Conservation (phyloP, 2,329 filamentous ascomycete species). For the Westerdykella ornata region DNA sequence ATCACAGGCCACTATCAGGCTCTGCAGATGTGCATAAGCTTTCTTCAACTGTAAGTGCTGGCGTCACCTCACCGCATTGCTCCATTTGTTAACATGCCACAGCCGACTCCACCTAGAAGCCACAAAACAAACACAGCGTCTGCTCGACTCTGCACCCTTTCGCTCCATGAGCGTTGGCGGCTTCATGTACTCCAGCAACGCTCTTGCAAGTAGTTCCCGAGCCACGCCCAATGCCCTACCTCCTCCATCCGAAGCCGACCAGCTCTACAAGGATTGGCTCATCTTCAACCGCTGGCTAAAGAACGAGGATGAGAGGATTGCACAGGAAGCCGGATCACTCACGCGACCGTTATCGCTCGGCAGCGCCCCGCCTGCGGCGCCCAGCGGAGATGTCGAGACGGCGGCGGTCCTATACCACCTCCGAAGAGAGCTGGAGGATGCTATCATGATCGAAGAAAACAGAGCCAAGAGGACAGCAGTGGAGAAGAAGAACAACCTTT, state of each 20-base stretch:
- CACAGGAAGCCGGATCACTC: slow-evolving; percentile 12
- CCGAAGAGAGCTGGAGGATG: too few relatives aligned
- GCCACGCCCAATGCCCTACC: slow-evolving; percentile 16
- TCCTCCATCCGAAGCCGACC: slow-evolving; percentile 22
- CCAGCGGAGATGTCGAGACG: slow-evolving; percentile 18
- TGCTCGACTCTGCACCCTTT: slow-evolving; percentile 17
- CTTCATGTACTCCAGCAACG: slow-evolving; percentile 20
- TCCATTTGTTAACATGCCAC: too few relatives aligned
- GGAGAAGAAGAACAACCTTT: too few relatives aligned
- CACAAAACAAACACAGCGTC: too few relatives aligned
- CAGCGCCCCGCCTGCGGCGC: slow-evolving; percentile 11
- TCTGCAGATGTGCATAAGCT: slow-evolving; percentile 27
- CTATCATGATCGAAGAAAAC: too few relatives aligned
- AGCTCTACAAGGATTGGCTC: slow-evolving; percentile 27
- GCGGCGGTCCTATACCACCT: too few relatives aligned
- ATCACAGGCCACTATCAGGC: slow-evolving; percentile 28
- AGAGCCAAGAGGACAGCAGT: too few relatives aligned
- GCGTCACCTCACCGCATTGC: slow-evolving; percentile 8
- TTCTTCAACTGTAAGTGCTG: slow-evolving; percentile 22
- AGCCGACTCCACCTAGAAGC: too few relatives aligned
- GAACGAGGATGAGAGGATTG: slow-evolving; percentile 23
- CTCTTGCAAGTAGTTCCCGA: slow-evolving; percentile 14
- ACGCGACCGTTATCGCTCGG: slow-evolving; percentile 18
- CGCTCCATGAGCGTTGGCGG: slow-evolving; percentile 23
- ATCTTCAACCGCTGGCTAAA: slow-evolving; percentile 26